phyloP scores from a whole-genome alignment of 352 stramenopile genomes.

The Phytophthora ohioensis region DNA sequence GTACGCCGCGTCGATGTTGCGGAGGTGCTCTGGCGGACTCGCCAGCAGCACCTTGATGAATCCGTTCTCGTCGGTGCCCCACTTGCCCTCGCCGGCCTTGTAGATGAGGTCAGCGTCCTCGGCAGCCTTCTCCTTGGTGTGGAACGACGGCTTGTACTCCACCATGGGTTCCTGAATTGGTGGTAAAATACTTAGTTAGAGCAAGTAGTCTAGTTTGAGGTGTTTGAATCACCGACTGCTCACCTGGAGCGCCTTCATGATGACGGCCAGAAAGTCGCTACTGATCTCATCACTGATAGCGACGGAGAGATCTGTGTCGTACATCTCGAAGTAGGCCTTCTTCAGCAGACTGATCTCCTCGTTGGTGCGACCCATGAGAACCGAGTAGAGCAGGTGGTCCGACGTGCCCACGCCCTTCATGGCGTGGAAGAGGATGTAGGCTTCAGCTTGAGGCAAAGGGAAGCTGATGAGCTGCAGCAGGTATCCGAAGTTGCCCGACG shows the following conservation, averaged over 20 bases:
- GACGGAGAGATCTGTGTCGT: slow-evolving; percentile 59
- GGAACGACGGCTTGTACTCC: slow-evolving; percentile 56
- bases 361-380: slow-evolving; percentile 64
- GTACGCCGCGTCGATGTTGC: slow-evolving; percentile 67
- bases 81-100: slow-evolving; percentile 83
- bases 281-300: slow-evolving; percentile 54
- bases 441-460: slow-evolving; percentile 63
- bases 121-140: slow-evolving; percentile 72
- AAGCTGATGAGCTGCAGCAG: slow-evolving; percentile 66
- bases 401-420: slow-evolving; percentile 64
- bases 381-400: slow-evolving; percentile 68
- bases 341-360: slow-evolving; percentile 62
- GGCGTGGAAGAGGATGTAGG: slow-evolving; percentile 69
- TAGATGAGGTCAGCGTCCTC: slow-evolving; percentile 73
- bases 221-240: not conserved
- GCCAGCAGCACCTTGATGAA: slow-evolving; percentile 74
- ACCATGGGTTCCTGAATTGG: slow-evolving; percentile 40
- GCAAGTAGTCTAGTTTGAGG: not conserved
- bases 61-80: slow-evolving; percentile 72
- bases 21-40: slow-evolving; percentile 69
- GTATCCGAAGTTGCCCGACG: slow-evolving; percentile 68
- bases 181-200: slow-evolving; percentile 7
- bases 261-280: slow-evolving; percentile 60
- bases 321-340: slow-evolving; percentile 66
- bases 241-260: slow-evolving; percentile 61